Base-by-base conservation (phyloP, 75 land plant genomes). In the Chamaecyparis obtusa region DNA sequence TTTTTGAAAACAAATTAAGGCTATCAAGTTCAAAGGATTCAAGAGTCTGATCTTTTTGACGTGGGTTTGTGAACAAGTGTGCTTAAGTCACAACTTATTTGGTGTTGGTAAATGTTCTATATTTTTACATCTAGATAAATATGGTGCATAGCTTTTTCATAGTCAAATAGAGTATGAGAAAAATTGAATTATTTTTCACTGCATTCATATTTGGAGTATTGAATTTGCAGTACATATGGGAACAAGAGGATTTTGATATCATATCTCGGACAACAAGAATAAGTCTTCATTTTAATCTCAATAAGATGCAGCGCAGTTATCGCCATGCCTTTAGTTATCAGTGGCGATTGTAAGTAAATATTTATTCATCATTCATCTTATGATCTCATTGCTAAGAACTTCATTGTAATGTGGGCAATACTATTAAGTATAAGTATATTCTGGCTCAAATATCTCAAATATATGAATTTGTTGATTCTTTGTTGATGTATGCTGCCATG, bases 291-390 rank as follows among this genome's bases (percentile, higher is more conserved):
- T 97, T 92, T 80, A 90, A 93, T 86, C 89, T 97, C 60, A 90
- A 90, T 30, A 94, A 95, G 85, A 87, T 88, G 86, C 89, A 89
- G 67, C 85, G 87, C 54, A 92, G 88, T 37, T 54, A 94, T 57
- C 95, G 95, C 37, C 96, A 95, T 92, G 99, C 97, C n/a, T 97
- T 97, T 90, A 86, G 92, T 24, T 97, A 97, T 87, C 86, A 92
- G 64, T 97, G 99, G 99, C 93, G 99, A n/a, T 87, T 97, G 99
- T 95, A 92, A 93, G 96, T 92, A 4, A 44, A 44, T 75, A 15
- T 17, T 39, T 14, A 19, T 78, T 55, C 46, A 77, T 41, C 36
- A 86, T 71, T 67, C 83, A 83, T 60, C 15, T 2, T 43, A 80
- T 32, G 9, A 32, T 9, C 33, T 72, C 35, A n/a, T 72, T 72